Percentiles rank a stretch among this genome's conserved stretches.
Conservation (phyloP, 192 early-diverging fungal genomes). For the Coemansia sp. region DNA sequence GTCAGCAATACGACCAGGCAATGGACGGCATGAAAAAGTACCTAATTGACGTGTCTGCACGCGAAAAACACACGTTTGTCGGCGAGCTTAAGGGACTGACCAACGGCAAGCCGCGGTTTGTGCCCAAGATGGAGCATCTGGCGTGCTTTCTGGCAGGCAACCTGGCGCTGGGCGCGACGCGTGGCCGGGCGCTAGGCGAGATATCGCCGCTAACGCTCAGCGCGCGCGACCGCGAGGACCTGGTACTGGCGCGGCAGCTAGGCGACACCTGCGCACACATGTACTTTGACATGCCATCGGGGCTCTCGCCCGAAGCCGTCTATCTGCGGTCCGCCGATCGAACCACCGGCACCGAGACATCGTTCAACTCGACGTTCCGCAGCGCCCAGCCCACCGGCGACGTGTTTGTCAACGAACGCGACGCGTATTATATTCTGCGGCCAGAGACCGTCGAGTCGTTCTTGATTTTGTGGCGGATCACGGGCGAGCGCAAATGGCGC, state of each 20-base stretch:
- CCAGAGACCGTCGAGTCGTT: constrained; percentile 90
- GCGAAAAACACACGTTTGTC: constrained; percentile 16
- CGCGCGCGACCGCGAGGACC: constrained; percentile 59
- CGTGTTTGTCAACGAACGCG: constrained; percentile 18
- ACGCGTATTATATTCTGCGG: constrained; percentile 66
- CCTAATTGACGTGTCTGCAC: constrained; percentile 19
- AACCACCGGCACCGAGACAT: not conserved
- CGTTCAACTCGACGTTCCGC: not conserved
- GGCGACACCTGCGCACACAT: constrained; percentile 78
- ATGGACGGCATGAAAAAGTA: constrained; percentile 51
- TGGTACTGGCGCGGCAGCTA: constrained; percentile 80
- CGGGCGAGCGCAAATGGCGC: constrained; percentile 77
- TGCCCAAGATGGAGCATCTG: constrained; percentile 86
- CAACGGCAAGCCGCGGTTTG: constrained; percentile 22
- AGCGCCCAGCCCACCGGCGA: constrained; percentile 28
- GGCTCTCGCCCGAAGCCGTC: constrained; percentile 65
- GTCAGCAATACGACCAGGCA: constrained; percentile 65
- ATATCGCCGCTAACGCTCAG: constrained; percentile 11
- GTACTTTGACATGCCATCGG: constrained; percentile 78
- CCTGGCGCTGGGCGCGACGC: constrained; percentile 49
- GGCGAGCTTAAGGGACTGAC: constrained; percentile 58
- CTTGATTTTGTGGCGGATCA: constrained; percentile 81
- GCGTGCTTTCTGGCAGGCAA: constrained; percentile 81
- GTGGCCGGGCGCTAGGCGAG: constrained; percentile 19
- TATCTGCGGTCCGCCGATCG: constrained; percentile 13